A percentile compares a stretch with the other conserved stretches of the same genome.
These are phyloP conservation scores for Simplicillium aogashimaense DNA, from an alignment of 2,329 filamentous ascomycete species.

Conservation along the genomic window DNA sequence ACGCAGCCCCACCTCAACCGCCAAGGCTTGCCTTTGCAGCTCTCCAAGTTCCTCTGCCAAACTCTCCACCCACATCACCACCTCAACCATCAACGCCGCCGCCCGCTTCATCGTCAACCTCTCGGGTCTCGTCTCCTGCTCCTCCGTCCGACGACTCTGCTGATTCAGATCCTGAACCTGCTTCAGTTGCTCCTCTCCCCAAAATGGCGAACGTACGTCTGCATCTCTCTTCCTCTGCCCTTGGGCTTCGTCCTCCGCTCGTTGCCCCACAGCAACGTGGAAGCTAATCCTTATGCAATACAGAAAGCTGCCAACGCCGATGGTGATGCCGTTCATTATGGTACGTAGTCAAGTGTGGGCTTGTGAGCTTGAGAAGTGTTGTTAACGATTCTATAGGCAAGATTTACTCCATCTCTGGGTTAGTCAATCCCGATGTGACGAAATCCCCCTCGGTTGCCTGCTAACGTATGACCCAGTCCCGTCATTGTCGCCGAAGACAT, in stretches of 20 bases:
- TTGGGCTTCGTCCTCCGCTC: constrained; percentile 5
- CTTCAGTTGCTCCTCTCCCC: constrained; percentile 20
- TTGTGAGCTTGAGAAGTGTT: constrained; percentile 2
- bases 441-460: constrained; percentile 1
- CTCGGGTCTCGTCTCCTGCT: constrained; percentile 13
- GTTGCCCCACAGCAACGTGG: constrained; percentile 7
- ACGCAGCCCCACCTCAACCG: constrained; percentile 9
- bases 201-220: constrained; percentile 48
- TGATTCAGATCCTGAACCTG: constrained; percentile 15
- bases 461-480: constrained; percentile 46
- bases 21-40: constrained; percentile 13
- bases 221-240: constrained; percentile 8
- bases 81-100: constrained; percentile 21
- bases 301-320: constrained; percentile 24
- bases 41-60: constrained; percentile 26
- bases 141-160: constrained; percentile 15
- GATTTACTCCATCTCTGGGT: constrained; percentile 55
- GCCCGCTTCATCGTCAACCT: constrained; percentile 12
- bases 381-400: constrained; percentile 32
- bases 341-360: constrained; percentile 23
- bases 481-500: constrained; percentile 97
- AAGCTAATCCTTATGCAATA: constrained; percentile 11
- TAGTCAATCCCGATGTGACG: constrained; percentile 19
- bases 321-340: constrained; percentile 26
- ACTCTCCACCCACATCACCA: constrained; percentile 29